Evolutionary conservation across 1,284 basidiomycete species (phyloP).

Genomic region (Trametes pubescens): DNA sequence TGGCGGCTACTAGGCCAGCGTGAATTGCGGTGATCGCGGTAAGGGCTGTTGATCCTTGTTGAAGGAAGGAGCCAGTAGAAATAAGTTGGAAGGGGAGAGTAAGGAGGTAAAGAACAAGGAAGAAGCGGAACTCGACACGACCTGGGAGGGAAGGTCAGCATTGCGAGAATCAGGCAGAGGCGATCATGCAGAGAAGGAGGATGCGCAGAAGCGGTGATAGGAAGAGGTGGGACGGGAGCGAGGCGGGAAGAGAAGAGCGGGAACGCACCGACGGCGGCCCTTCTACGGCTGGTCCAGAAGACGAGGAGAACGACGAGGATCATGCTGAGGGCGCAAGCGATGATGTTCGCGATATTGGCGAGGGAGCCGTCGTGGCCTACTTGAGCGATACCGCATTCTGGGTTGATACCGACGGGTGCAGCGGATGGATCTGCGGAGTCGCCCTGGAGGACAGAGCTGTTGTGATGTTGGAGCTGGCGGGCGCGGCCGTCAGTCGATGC

Average conservation of each 20-base stretch:
- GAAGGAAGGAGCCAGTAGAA: constrained; percentile 77
- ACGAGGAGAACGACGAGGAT: constrained; percentile 60
- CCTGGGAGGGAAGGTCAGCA: constrained; percentile 51
- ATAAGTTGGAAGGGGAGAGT: constrained; percentile 81
- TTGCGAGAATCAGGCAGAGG: neutral
- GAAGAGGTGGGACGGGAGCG: constrained; percentile 29
- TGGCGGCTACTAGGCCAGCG: constrained; percentile 69
- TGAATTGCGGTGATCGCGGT: constrained; percentile 80
- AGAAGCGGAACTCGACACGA: constrained; percentile 71
- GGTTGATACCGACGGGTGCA: constrained; percentile 67
- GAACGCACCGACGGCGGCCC: constrained; percentile 57
- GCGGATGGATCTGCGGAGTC: constrained; percentile 49
- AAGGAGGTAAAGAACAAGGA: constrained; percentile 72
- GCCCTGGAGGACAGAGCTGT: constrained; percentile 46
- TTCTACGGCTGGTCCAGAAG: constrained; percentile 51
- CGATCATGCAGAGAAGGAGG: neutral
- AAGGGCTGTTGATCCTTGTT: constrained; percentile 76
- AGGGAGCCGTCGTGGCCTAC: constrained; percentile 59
- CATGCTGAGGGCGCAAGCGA: constrained; percentile 69
- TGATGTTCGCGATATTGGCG: constrained; percentile 79
- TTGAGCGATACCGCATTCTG: constrained; percentile 60
- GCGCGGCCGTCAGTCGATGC: neutral
- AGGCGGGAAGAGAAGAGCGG: constrained; percentile 10
- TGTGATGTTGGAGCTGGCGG: constrained; percentile 46
- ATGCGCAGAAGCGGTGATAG: neutral